These are phyloP conservation scores for Pseudogymnoascus sp. DNA, from an alignment of 2,329 filamentous ascomycete genomes.

Conservation along the genomic window DNA sequence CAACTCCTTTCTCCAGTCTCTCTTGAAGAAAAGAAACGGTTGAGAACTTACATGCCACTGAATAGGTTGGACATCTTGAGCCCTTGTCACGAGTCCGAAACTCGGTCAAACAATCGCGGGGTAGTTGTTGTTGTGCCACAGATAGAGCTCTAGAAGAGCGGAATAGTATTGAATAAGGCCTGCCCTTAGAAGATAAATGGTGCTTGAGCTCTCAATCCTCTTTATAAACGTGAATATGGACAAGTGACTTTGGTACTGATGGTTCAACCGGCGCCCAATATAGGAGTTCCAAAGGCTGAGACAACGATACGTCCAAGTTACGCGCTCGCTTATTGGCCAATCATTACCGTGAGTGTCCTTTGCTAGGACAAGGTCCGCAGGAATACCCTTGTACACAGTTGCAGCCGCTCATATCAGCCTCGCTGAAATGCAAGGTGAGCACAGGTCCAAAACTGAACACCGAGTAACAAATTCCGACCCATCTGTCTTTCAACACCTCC, in stretches of 20 bases:
- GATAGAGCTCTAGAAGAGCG: not conserved
- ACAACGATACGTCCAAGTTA: conserved; percentile 8
- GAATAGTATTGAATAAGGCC: not conserved
- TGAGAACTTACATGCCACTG: conserved; percentile 28
- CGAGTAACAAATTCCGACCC: not conserved
- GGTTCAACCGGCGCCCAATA: not conserved
- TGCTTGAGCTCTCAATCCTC: not conserved
- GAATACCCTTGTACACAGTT: not conserved
- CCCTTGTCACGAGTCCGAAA: conserved; percentile 1
- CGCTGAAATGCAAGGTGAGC: not conserved
- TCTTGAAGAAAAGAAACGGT: not conserved
- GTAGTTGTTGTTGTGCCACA: conserved; percentile 1
- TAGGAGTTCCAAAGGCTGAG: conserved; percentile 9
- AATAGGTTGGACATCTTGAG: conserved; percentile 28
- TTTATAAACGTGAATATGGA: conserved; percentile 5
- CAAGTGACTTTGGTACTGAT: conserved; percentile 2
- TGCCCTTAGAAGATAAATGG: not conserved
- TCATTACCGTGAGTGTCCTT: not conserved
- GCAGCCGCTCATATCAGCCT: conserved; percentile 8
- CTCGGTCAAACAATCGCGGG: conserved; percentile 6
- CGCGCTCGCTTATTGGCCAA: conserved; percentile 4
- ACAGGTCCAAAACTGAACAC: conserved; percentile 2
- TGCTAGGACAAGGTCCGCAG: not conserved
- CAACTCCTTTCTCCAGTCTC: not conserved
- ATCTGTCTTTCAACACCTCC: not conserved